A percentile compares a stretch with the other conserved stretches of the same genome.
phyloP scores from a whole-genome alignment of 768 basidiomycete species.

The Phaeotremella skinneri region DNA sequence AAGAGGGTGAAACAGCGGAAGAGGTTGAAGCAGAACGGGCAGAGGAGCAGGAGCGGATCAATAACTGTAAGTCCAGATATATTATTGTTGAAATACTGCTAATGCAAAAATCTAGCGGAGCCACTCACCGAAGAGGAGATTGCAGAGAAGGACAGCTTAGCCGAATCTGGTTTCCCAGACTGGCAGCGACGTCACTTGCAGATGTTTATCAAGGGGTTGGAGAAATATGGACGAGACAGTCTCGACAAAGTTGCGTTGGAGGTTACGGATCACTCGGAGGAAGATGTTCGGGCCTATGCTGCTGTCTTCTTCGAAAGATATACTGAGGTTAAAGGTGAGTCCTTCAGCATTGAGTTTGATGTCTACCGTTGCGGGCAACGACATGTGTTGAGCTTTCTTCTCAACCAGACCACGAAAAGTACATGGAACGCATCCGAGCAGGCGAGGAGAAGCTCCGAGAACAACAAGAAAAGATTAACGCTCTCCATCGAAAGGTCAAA shows the following conservation, averaged over 20 bases:
- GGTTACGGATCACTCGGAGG: constrained; percentile 72
- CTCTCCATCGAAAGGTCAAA: constrained; percentile 76
- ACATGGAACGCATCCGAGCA: constrained; percentile 77
- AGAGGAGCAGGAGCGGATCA: constrained; percentile 80
- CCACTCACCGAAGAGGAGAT: constrained; percentile 85
- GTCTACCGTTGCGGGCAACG: neutral
- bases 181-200: constrained; percentile 95
- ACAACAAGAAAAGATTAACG: constrained; percentile 67
- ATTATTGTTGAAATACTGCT: constrained; percentile 1
- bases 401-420: constrained; percentile 69
- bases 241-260: constrained; percentile 65
- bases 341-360: neutral
- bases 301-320: constrained; percentile 84
- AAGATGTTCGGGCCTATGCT: constrained; percentile 75
- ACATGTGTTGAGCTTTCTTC: constrained; percentile 7
- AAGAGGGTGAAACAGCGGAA: constrained; percentile 73
- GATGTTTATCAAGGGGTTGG: constrained; percentile 76
- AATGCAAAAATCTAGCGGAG: constrained; percentile 61
- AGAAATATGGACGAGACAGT: constrained; percentile 67
- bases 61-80: constrained; percentile 62
- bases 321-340: constrained; percentile 73
- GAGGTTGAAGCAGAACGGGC: constrained; percentile 75
- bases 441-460: constrained; percentile 81
- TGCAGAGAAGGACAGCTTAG: constrained; percentile 72
- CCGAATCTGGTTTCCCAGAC: constrained; percentile 74